A percentile compares a stretch with the other conserved stretches of the same genome.
phyloP scores from a whole-genome alignment of 805 yeast species.

The Alloascoidea africana region DNA sequence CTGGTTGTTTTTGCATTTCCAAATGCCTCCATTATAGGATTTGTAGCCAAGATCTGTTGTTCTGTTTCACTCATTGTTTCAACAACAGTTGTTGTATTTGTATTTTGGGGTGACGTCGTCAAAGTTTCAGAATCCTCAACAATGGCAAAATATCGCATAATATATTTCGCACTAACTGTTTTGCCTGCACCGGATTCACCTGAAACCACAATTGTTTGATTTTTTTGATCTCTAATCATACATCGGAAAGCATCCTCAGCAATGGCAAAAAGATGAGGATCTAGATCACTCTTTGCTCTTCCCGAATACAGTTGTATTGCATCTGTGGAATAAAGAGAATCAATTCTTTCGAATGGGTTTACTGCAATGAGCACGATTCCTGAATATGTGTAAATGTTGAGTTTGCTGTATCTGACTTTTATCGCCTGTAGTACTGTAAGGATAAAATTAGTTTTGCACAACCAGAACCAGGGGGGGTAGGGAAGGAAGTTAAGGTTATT shows the following conservation, averaged over 20 bases:
- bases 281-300: slow-evolving; percentile 66
- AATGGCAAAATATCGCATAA: slow-evolving; percentile 75
- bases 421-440: slow-evolving; percentile 75
- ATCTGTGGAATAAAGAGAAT: slow-evolving; percentile 63
- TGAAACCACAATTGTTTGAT: slow-evolving; percentile 72
- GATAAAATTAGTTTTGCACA: no score
- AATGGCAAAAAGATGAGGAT: slow-evolving; percentile 75
- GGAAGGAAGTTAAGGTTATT: no score
- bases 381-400: slow-evolving; percentile 70
- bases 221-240: slow-evolving; percentile 55
- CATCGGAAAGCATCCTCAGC: slow-evolving; percentile 83
- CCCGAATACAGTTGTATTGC: slow-evolving; percentile 75
- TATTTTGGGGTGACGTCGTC: no score
- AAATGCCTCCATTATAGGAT: slow-evolving; percentile 74
- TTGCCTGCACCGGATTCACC: slow-evolving; percentile 91
- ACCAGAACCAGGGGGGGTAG: no score
- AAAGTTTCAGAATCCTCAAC: no score
- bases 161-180: slow-evolving; percentile 73
- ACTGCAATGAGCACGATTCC: slow-evolving; percentile 78
- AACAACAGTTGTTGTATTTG: slow-evolving; percentile 15
- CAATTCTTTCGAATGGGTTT: slow-evolving; percentile 70
- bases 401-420: slow-evolving; percentile 57
- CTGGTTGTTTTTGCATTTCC: slow-evolving; percentile 83
- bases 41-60: slow-evolving; percentile 68
- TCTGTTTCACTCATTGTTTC: slow-evolving; percentile 77